phyloP scores from a whole-genome alignment of 2,329 filamentous ascomycete genomes.

The Fusarium pseudocircinatum region DNA sequence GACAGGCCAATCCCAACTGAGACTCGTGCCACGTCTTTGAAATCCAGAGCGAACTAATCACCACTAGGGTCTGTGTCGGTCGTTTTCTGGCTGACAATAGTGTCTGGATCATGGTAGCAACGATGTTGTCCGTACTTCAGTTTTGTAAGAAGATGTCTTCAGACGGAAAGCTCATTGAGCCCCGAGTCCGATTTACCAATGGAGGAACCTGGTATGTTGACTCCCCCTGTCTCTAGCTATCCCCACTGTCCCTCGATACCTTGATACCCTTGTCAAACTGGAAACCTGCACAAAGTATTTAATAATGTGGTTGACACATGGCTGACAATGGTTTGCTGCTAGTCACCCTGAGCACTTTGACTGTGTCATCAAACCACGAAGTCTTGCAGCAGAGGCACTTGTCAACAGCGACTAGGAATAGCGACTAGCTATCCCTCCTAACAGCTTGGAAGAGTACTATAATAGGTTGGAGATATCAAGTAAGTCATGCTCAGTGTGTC shows the following conservation, averaged over 20 bases:
- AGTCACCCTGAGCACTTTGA: slow-evolving; percentile 48
- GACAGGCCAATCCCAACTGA: neutral
- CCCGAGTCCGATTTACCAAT: slow-evolving; percentile 44
- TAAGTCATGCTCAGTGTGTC: neutral
- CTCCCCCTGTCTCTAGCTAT: neutral
- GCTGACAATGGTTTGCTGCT: neutral
- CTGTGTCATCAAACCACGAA: slow-evolving; percentile 40
- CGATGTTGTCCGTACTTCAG: slow-evolving; percentile 45
- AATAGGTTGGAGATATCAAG: neutral
- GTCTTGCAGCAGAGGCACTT: slow-evolving; percentile 18
- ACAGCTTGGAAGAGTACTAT: neutral
- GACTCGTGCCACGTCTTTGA: neutral
- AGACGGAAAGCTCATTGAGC: slow-evolving; percentile 43
- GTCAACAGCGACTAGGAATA: slow-evolving; percentile 10
- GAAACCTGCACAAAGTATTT: neutral
- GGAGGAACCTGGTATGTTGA: slow-evolving; percentile 47
- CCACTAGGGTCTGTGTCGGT: slow-evolving; percentile 45
- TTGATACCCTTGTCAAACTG: neutral
- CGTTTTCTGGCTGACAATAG: slow-evolving; percentile 49
- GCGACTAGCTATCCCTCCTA: neutral
- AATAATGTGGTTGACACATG: neutral
- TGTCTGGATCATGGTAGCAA: slow-evolving; percentile 50
- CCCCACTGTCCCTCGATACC: neutral
- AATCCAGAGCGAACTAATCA: neutral
- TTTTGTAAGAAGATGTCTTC: slow-evolving; percentile 41